These are phyloP conservation scores for Citropsis articulata DNA, from an alignment of 345 rosid species.

Conservation along the genomic window DNA sequence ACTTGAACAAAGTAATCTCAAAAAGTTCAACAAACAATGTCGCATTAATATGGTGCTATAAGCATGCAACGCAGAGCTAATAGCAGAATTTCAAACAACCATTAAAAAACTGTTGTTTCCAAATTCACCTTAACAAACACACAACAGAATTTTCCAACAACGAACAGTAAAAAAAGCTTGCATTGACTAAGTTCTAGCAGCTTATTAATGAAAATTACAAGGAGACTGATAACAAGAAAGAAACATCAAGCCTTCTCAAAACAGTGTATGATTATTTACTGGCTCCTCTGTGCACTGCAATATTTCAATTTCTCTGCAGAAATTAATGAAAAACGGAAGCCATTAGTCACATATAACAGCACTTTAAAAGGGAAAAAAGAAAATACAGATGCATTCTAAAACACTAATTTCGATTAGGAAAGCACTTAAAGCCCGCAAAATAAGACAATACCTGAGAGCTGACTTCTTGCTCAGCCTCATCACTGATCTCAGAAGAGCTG, in stretches of 20 bases:
- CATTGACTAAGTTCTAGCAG: neutral
- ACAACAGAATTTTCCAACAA: neutral
- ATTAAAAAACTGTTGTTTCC: too few species aligned
- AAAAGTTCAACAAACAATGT: too few species aligned
- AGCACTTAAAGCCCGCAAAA: neutral
- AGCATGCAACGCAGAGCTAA: neutral
- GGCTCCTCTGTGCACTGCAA: neutral
- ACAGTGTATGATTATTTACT: neutral
- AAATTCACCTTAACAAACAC: neutral
- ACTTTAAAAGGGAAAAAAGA: neutral
- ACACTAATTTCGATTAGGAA: neutral
- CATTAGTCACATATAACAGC: neutral
- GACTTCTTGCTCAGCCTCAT: slow-evolving; percentile 28
- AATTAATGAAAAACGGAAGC: neutral
- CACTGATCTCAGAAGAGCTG: slow-evolving; percentile 25
- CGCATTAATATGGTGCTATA: neutral
- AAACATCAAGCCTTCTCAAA: slow-evolving; percentile 1
- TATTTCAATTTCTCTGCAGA: neutral
- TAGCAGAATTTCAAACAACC: neutral
- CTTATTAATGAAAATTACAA: neutral
- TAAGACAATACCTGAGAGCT: slow-evolving; percentile 31
- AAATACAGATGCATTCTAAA: neutral
- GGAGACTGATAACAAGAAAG: neutral
- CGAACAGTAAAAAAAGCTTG: neutral
- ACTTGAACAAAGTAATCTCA: too few species aligned